Conservation (phyloP, 2,329 filamentous ascomycete species). For the Curvularia sp. region DNA sequence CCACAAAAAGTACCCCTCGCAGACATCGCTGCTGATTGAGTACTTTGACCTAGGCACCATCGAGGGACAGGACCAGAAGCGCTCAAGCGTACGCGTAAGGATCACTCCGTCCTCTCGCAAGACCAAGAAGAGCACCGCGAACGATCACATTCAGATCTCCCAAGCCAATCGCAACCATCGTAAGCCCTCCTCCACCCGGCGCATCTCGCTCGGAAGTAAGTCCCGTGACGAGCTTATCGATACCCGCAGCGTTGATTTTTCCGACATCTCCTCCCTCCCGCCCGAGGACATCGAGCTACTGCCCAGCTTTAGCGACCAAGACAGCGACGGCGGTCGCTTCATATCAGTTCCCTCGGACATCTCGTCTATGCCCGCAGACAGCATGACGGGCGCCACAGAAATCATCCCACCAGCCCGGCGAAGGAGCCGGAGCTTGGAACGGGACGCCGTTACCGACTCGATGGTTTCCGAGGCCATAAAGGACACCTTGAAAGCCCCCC, state of each 20-base stretch:
- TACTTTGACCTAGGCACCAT: constrained; percentile 87
- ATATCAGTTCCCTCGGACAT: constrained; percentile 79
- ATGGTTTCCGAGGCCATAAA: constrained; percentile 24
- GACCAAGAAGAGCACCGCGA: constrained; percentile 57
- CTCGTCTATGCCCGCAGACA: constrained; percentile 79
- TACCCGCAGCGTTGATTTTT: constrained; percentile 60
- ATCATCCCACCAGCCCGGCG: constrained; percentile 57
- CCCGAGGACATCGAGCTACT: constrained; percentile 92
- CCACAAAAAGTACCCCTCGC: constrained; percentile 68
- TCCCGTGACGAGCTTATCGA: constrained; percentile 48
- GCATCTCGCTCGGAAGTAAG: constrained; percentile 67
- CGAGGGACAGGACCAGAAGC: constrained; percentile 66
- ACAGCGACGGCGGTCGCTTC: constrained; percentile 68
- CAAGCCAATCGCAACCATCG: constrained; percentile 73
- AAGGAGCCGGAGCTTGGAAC: constrained; percentile 60
- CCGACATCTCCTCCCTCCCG: constrained; percentile 72
- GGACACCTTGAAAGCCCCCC: constrained; percentile 65
- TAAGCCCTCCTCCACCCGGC: constrained; percentile 72
- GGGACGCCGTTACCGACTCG: constrained; percentile 44
- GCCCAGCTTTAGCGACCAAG: constrained; percentile 70
- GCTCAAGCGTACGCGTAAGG: constrained; percentile 81
- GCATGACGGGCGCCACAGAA: constrained; percentile 66
- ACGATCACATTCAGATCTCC: constrained; percentile 86
- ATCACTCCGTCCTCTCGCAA: constrained; percentile 74
- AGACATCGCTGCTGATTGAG: constrained; percentile 91